phyloP scores from a whole-genome alignment of 768 basidiomycete species.

The Termitomyces sp. region DNA sequence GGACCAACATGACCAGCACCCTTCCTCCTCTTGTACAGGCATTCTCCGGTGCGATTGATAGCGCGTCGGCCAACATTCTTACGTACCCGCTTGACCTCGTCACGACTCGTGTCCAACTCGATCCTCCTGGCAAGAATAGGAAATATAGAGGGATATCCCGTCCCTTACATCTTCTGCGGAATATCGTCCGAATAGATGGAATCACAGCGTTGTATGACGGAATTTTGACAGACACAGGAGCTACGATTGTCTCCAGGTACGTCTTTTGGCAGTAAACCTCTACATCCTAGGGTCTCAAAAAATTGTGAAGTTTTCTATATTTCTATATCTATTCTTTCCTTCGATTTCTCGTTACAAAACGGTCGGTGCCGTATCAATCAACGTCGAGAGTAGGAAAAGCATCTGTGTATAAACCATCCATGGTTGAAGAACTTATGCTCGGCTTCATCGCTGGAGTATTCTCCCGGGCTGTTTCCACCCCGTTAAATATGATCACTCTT shows the following conservation, averaged over 20 bases:
- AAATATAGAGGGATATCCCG: not conserved
- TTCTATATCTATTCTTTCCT: not conserved
- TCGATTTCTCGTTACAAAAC: not conserved
- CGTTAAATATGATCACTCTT: not conserved
- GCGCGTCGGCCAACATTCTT: conserved; percentile 43
- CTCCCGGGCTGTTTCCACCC: not conserved
- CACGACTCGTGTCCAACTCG: conserved; percentile 43
- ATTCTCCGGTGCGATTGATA: conserved; percentile 47
- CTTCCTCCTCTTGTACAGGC: conserved; percentile 44
- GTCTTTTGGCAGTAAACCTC: not conserved
- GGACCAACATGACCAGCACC: conserved; percentile 45
- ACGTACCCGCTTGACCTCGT: conserved; percentile 59
- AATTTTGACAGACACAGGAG: not conserved
- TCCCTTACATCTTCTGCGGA: not conserved
- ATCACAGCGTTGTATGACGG: not conserved
- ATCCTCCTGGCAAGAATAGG: conserved; percentile 15
- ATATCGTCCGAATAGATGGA: not conserved
- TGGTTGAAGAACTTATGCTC: not conserved
- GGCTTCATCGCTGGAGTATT: not conserved
- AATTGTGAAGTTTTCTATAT: not conserved
- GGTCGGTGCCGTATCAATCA: not conserved
- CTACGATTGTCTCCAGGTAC: not conserved
- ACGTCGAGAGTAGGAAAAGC: not conserved
- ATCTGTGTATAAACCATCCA: not conserved
- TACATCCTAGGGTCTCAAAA: not conserved